A percentile compares a stretch with the other conserved stretches of the same genome.
Evolutionary conservation across 345 rosid genomes (phyloP).

Genomic region (Cochlearia excelsa): DNA sequence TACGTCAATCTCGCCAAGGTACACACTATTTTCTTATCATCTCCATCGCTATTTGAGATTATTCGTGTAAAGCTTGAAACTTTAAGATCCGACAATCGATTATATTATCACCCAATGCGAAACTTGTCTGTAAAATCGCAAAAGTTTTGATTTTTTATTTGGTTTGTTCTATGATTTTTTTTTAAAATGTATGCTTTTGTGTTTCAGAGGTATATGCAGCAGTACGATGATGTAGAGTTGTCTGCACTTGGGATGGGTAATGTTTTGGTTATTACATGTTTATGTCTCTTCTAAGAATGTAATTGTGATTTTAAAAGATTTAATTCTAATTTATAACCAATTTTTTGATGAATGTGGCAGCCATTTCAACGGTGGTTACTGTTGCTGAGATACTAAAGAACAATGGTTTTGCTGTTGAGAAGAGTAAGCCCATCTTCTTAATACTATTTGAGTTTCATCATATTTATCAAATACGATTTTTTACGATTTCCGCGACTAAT

Average conservation of each 20-base stretch:
- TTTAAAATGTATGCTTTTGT: background rate
- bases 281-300: background rate
- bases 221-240: conserved; percentile 72
- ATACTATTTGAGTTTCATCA: conserved; percentile 18
- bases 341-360: conserved; percentile 34
- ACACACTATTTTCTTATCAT: no score
- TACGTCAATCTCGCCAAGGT: conserved; percentile 98
- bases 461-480: background rate
- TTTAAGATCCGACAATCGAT: no score
- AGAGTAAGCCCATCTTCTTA: conserved; percentile 41
- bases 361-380: conserved; percentile 81
- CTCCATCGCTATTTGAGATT: no score
- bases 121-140: no score
- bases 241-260: conserved; percentile 96
- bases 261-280: background rate
- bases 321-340: no score
- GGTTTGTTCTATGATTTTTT: conserved; percentile 2
- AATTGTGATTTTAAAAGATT: no score
- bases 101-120: no score
- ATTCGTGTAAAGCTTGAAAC: no score
- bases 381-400: conserved; percentile 84
- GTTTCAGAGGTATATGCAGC: conserved; percentile 91
- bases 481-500: background rate
- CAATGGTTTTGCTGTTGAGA: conserved; percentile 81
- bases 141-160: no score